Evolutionary conservation across 306 rosid species (phyloP).

Genomic region (Trifolium dubium): DNA sequence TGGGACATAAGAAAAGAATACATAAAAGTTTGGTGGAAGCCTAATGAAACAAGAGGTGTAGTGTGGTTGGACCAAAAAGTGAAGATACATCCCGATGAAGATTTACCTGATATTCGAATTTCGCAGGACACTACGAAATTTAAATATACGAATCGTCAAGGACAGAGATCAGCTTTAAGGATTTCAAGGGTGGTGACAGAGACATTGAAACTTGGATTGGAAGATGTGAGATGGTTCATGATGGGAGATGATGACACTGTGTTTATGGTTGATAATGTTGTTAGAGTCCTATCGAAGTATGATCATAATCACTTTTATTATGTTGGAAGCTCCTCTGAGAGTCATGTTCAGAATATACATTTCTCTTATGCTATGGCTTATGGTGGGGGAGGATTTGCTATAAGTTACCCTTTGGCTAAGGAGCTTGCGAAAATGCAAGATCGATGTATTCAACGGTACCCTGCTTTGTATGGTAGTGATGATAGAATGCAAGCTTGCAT

Average conservation of each 20-base stretch:
- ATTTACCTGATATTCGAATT: slow-evolving; percentile 64
- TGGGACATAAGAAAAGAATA: slow-evolving; percentile 77
- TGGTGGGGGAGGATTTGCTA: slow-evolving; percentile 91
- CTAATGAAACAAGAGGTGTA: slow-evolving; percentile 73
- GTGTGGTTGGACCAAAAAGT: slow-evolving; percentile 79
- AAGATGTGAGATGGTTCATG: slow-evolving; percentile 88
- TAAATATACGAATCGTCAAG: slow-evolving; percentile 71
- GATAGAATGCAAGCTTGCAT: slow-evolving; percentile 91
- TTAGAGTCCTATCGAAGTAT: slow-evolving; percentile 67
- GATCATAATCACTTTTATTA: slow-evolving; percentile 75
- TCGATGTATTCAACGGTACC: slow-evolving; percentile 76
- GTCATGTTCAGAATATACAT: slow-evolving; percentile 80
- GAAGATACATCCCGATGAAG: slow-evolving; percentile 39
- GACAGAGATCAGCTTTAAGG: slow-evolving; percentile 78
- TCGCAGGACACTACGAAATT: slow-evolving; percentile 61
- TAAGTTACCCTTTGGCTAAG: slow-evolving; percentile 79
- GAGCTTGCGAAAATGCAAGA: slow-evolving; percentile 88
- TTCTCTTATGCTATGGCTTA: slow-evolving; percentile 87
- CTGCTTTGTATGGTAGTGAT: slow-evolving; percentile 81
- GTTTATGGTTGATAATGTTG: slow-evolving; percentile 73
- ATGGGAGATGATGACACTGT: slow-evolving; percentile 94
- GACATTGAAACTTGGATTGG: slow-evolving; percentile 73
- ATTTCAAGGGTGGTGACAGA: slow-evolving; percentile 78
- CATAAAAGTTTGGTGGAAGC: slow-evolving; percentile 85
- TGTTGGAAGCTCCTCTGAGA: slow-evolving; percentile 82